phyloP scores from a whole-genome alignment of 768 basidiomycete species.

The Mycena rosella region DNA sequence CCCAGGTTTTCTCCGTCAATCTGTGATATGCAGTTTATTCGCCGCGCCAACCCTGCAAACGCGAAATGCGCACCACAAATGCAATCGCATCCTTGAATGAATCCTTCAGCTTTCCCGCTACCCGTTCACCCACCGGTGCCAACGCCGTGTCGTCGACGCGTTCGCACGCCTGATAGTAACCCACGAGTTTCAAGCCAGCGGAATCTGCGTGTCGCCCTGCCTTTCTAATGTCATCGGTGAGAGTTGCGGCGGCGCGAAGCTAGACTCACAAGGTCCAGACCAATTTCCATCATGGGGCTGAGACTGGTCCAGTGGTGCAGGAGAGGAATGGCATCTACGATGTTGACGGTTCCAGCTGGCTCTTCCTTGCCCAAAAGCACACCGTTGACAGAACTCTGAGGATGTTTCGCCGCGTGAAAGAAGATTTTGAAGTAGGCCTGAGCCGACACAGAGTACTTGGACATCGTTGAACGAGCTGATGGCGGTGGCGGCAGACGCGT shows the following conservation, averaged over 20 bases:
- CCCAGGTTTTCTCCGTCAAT: slow-evolving; percentile 73
- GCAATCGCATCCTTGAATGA: slow-evolving; percentile 73
- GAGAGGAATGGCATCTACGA: slow-evolving; percentile 79
- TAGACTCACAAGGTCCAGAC: slow-evolving; percentile 74
- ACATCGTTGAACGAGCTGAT: slow-evolving; percentile 25
- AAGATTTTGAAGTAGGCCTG: slow-evolving; percentile 80
- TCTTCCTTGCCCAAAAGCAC: slow-evolving; percentile 73
- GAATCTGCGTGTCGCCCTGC: slow-evolving; percentile 70
- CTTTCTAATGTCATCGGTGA: slow-evolving; percentile 49
- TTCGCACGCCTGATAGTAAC: slow-evolving; percentile 83
- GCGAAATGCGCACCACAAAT: slow-evolving; percentile 66
- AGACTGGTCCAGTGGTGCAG: slow-evolving; percentile 89
- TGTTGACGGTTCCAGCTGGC: slow-evolving; percentile 53
- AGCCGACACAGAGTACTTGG: slow-evolving; percentile 66
- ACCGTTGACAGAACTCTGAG: slow-evolving; percentile 81
- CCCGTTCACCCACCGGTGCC: slow-evolving; percentile 74
- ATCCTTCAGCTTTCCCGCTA: slow-evolving; percentile 67
- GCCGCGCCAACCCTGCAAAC: not conserved
- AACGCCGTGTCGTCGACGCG: slow-evolving; percentile 70
- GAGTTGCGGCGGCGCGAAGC: slow-evolving; percentile 5
- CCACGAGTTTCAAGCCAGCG: slow-evolving; percentile 67
- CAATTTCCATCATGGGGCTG: slow-evolving; percentile 90
- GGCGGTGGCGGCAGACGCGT: slow-evolving; percentile 3
- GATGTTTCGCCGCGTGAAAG: slow-evolving; percentile 86
- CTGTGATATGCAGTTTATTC: slow-evolving; percentile 47